Percentiles rank a stretch among this genome's conserved stretches.
Evolutionary conservation across 1,284 basidiomycete genomes (phyloP).

Genomic region (Ganoderma lucidum): DNA sequence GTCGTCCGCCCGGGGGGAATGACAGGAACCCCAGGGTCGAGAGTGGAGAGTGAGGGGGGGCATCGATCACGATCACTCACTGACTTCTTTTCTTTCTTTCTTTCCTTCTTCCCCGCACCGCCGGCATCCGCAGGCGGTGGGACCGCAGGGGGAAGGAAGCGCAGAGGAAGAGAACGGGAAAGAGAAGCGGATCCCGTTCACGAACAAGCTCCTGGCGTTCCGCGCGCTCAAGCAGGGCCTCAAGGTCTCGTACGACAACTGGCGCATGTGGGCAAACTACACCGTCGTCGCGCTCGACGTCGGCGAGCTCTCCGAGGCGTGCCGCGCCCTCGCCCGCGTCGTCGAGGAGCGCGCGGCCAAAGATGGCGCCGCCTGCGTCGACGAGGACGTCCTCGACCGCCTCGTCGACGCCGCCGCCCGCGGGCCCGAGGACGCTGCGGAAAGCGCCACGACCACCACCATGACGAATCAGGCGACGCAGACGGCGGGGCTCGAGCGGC

Average conservation of each 20-base stretch:
- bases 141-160: not conserved
- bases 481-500: constrained; percentile 68
- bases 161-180: not conserved
- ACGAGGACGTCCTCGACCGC: constrained; percentile 88
- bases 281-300: constrained; percentile 95
- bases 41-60: not conserved
- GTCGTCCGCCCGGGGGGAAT: not conserved
- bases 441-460: constrained; percentile 31
- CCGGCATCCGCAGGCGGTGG: not conserved
- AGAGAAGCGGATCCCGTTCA: constrained; percentile 55
- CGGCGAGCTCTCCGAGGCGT: constrained; percentile 90
- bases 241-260: constrained; percentile 87
- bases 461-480: constrained; percentile 59
- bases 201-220: constrained; percentile 90
- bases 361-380: constrained; percentile 69
- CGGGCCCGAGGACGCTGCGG: constrained; percentile 49
- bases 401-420: constrained; percentile 87
- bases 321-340: constrained; percentile 83
- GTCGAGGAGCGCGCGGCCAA: constrained; percentile 83
- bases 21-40: not conserved
- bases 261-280: constrained; percentile 99
- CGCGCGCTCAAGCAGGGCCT: constrained; percentile 94
- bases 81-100: not conserved
- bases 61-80: constrained; percentile 3
- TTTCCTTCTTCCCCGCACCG: not conserved